Conservation (phyloP, 805 yeast genomes). For the Ogataea wickerhamii region DNA sequence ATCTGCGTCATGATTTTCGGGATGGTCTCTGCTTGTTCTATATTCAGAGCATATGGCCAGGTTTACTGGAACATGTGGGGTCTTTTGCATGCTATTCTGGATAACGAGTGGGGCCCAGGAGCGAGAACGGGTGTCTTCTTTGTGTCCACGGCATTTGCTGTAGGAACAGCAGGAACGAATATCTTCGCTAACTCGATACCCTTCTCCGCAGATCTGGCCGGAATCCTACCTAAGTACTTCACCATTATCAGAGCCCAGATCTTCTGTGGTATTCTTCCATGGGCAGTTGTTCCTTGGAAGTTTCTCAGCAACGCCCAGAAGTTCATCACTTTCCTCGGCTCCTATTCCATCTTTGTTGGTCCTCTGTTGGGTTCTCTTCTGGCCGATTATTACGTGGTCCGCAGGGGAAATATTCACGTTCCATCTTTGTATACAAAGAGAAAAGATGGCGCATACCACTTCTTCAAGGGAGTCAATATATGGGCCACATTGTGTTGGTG, state of each 20-base stretch:
- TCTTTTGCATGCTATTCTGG: conserved; percentile 24
- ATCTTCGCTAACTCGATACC: conserved; percentile 26
- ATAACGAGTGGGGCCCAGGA: conserved; percentile 26
- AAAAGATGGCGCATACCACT: conserved; percentile 14
- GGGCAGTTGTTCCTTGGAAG: conserved; percentile 24
- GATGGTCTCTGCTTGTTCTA: conserved; percentile 16
- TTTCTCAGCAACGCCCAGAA: conserved; percentile 17
- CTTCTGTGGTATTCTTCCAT: conserved; percentile 15
- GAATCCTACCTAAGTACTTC: conserved; percentile 26
- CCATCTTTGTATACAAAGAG: conserved; percentile 14
- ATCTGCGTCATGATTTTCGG: conserved; percentile 15
- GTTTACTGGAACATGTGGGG: conserved; percentile 31
- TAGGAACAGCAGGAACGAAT: conserved; percentile 30
- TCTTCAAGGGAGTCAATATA: conserved; percentile 14
- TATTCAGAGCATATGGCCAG: conserved; percentile 17
- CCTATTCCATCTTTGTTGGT: conserved; percentile 20
- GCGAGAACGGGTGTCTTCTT: conserved; percentile 27
- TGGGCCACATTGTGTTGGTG: conserved; percentile 19
- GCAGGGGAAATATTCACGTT: conserved; percentile 16
- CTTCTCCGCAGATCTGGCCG: conserved; percentile 26
- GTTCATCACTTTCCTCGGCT: conserved; percentile 20
- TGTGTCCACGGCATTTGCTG: conserved; percentile 14
- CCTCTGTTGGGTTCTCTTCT: conserved; percentile 17
- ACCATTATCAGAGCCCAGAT: conserved; percentile 24
- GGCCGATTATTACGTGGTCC: conserved; percentile 18